These are phyloP conservation scores for Alternaria sp. DNA, from an alignment of 2,329 filamentous ascomycete genomes.

Conservation along the genomic window DNA sequence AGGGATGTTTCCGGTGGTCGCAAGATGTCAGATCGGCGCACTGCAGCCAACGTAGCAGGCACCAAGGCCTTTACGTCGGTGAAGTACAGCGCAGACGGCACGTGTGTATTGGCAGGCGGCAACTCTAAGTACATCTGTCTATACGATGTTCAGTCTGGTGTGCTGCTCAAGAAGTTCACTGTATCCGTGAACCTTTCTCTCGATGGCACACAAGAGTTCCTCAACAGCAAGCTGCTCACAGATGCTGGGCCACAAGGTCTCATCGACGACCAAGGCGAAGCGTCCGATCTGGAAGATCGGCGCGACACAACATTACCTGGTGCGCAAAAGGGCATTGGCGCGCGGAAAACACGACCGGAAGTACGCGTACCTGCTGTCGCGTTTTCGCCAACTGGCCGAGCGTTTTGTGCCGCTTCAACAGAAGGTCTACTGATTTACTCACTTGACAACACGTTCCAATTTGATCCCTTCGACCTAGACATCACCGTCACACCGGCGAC, in stretches of 20 bases:
- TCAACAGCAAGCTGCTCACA: constrained; percentile 90
- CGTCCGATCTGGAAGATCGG: constrained; percentile 85
- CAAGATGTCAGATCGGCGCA: constrained; percentile 84
- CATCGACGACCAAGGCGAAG: constrained; percentile 87
- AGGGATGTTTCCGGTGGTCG: constrained; percentile 93
- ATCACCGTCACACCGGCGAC: constrained; percentile 88
- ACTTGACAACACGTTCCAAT: constrained; percentile 80
- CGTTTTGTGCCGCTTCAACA: constrained; percentile 94
- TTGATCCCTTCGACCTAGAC: constrained; percentile 96
- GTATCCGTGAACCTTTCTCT: constrained; percentile 95
- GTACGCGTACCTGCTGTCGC: constrained; percentile 83
- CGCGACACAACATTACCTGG: constrained; percentile 82
- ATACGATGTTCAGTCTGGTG: constrained; percentile 92
- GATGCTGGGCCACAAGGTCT: constrained; percentile 85
- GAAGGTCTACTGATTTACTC: constrained; percentile 95
- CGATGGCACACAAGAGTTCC: constrained; percentile 93
- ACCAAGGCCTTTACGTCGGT: constrained; percentile 91
- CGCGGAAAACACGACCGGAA: constrained; percentile 77
- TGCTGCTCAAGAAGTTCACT: constrained; percentile 91
- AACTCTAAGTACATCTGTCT: constrained; percentile 99
- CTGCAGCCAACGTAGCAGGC: constrained; percentile 86
- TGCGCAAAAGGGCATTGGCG: constrained; percentile 85
- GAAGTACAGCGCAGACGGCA: constrained; percentile 89
- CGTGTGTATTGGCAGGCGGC: constrained; percentile 85
- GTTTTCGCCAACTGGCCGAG: constrained; percentile 86